phyloP scores from a whole-genome alignment of 1,139 yeast genomes.

The Hansenula anomala region DNA sequence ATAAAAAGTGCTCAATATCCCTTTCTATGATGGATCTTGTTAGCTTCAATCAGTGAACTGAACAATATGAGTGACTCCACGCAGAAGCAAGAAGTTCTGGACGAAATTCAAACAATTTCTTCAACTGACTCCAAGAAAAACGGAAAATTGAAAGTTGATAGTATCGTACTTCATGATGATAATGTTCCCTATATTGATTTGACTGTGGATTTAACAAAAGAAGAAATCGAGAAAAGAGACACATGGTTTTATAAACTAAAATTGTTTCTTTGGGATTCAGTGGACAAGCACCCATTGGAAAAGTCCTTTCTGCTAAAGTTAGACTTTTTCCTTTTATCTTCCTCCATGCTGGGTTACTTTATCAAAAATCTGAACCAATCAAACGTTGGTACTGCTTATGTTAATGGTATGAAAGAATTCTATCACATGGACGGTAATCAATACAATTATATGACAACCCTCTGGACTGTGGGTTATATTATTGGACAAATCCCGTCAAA shows the following conservation, averaged over 20 bases:
- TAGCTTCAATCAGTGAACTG: too few relatives aligned
- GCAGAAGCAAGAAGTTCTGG: neutral
- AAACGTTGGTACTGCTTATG: slow-evolving; percentile 35
- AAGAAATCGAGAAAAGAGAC: neutral
- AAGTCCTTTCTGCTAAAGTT: slow-evolving; percentile 32
- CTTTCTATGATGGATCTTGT: too few relatives aligned
- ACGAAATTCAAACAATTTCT: neutral
- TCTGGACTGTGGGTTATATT: slow-evolving; percentile 53
- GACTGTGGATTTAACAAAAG: neutral
- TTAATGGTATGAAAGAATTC: slow-evolving; percentile 29
- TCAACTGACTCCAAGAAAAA: slow-evolving; percentile 1
- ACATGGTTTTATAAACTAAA: neutral
- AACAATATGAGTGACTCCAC: too few relatives aligned
- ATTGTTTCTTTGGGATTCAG: slow-evolving; percentile 27
- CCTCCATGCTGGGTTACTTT: slow-evolving; percentile 36
- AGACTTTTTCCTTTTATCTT: slow-evolving; percentile 36
- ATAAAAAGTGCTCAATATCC: too few relatives aligned
- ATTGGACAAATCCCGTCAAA: slow-evolving; percentile 52
- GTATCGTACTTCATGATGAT: slow-evolving; percentile 1
- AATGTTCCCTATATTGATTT: slow-evolving; percentile 1
- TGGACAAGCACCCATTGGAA: slow-evolving; percentile 39
- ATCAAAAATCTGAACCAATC: slow-evolving; percentile 36
- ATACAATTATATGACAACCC: slow-evolving; percentile 41
- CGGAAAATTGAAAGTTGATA: neutral
- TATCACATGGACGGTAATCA: slow-evolving; percentile 43